Conservation (phyloP, 352 stramenopile genomes). For the Phytophthora sojae region DNA sequence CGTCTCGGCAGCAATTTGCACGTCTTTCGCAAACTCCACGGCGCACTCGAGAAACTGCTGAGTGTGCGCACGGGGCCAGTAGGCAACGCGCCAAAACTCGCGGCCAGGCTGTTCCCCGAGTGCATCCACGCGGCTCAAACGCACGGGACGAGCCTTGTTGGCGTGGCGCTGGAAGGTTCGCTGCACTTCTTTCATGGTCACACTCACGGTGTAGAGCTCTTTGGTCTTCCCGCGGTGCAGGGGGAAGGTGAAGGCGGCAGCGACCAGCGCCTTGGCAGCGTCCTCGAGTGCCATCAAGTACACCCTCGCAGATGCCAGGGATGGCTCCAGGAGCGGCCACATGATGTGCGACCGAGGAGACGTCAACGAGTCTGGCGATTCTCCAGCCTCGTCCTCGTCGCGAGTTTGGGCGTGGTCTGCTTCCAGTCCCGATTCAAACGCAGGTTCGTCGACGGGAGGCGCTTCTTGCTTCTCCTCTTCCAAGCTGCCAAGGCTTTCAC, state of each 20-base stretch:
- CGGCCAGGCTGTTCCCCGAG: slow-evolving; percentile 44
- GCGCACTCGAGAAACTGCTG: slow-evolving; percentile 62
- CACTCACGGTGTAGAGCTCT: slow-evolving; percentile 53
- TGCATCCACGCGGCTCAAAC: slow-evolving; percentile 53
- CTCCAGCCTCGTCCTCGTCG: slow-evolving; percentile 17
- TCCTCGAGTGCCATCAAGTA: slow-evolving; percentile 68
- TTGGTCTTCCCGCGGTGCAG: slow-evolving; percentile 54
- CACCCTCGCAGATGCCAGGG: slow-evolving; percentile 46
- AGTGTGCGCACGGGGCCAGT: slow-evolving; percentile 54
- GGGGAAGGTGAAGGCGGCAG: slow-evolving; percentile 63
- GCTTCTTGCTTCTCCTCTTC: slow-evolving; percentile 45
- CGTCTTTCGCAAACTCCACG: slow-evolving; percentile 48
- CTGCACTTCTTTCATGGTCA: slow-evolving; percentile 61
- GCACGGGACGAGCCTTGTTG: slow-evolving; percentile 45
- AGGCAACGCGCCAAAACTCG: slow-evolving; percentile 67
- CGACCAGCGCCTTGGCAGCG: slow-evolving; percentile 60
- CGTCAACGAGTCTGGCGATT: slow-evolving; percentile 8
- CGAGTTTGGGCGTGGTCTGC: not conserved
- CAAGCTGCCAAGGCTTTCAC: slow-evolving; percentile 17
- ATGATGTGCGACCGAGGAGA: slow-evolving; percentile 38
- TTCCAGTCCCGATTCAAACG: slow-evolving; percentile 15
- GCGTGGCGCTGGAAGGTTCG: slow-evolving; percentile 44
- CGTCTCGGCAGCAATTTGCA: slow-evolving; percentile 30
- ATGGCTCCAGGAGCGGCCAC: slow-evolving; percentile 56
- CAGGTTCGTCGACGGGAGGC: slow-evolving; percentile 5